Evolutionary conservation across 2,329 filamentous ascomycete genomes (phyloP), one percentile per base, ranked within the genome.

Genomic region (Aspergillus proliferans): DNA sequence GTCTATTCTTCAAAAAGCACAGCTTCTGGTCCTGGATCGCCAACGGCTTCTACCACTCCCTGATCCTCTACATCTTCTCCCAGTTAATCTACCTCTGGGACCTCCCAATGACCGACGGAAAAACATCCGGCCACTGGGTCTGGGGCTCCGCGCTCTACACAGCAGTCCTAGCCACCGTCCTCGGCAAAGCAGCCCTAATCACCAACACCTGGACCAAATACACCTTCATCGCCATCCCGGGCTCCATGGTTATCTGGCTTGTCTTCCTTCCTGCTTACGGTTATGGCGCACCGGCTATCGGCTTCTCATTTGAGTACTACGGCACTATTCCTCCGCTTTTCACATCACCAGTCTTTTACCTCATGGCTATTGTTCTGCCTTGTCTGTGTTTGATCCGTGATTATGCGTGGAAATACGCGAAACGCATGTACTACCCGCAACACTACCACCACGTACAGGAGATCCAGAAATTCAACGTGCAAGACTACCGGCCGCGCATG

Each of bases 161-260:
- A 1, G 85, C 93, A 6, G 89, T 89, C n/a, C 81, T 98, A 19
- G 82, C 91, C 21, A 97, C 93, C 0, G 92, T 97, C 0, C 83
- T 98, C 3, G 88, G 90, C 54, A 98, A 98, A 73, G 93, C 93
- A 3, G 90, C 89, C 1, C 79, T 98, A 52, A 88, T 97, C 57
- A 95, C 92, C 19, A 96, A 89, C 70, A 92, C 95, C 71, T 98
- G 93, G 93, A 98, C 93, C 43, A 98, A 98, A 72, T 98, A 95
- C 69, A 91, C 94, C 52, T 82, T 98, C 56, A 82, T 97, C 56
- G 90, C 93, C 30, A 98, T 98, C 55, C 93, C 93, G 0, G 93
- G 93, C 34, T 94, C 88, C 53, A 86, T 98, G 79, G 71, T 85
- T 15, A 82, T 98, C 59, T 98, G 93, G 93, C 83, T 94, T 66